A percentile compares a stretch with the other conserved stretches of the same genome.
Conservation (phyloP, 1,139 yeast species). For the Arxiozyma slooffiae region DNA sequence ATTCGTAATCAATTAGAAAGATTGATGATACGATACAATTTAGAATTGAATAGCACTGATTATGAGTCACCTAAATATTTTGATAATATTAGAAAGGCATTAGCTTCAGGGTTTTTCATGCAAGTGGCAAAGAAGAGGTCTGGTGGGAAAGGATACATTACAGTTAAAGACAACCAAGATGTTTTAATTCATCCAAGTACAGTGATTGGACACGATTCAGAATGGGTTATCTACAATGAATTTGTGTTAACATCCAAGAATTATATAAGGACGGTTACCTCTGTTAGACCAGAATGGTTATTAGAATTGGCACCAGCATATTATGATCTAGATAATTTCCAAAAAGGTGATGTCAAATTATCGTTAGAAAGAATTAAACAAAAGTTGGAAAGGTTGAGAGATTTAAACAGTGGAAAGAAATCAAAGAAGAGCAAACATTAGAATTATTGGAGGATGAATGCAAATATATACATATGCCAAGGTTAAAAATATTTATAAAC, state of each 20-base stretch:
- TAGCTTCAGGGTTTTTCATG: constrained; percentile 94
- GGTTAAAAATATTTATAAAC: too few species aligned
- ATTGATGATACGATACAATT: constrained; percentile 71
- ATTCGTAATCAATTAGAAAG: constrained; percentile 77
- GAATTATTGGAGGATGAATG: too few species aligned
- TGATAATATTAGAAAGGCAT: constrained; percentile 72
- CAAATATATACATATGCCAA: too few species aligned
- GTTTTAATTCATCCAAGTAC: constrained; percentile 91
- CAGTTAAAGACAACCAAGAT: constrained; percentile 92
- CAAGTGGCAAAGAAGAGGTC: constrained; percentile 87
- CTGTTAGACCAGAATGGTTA: constrained; percentile 79
- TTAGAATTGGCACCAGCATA: constrained; percentile 80
- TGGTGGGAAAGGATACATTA: constrained; percentile 67
- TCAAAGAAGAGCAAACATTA: constrained; percentile 12
- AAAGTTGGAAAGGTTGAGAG: constrained; percentile 39
- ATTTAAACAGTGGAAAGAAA: constrained; percentile 31
- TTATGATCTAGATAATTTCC: constrained; percentile 63
- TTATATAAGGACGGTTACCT: constrained; percentile 90
- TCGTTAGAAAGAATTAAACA: constrained; percentile 62
- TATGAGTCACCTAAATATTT: constrained; percentile 58
- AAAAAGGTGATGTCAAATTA: constrained; percentile 74
- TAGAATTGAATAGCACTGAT: constrained; percentile 63
- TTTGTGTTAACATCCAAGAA: constrained; percentile 89
- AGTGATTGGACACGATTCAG: constrained; percentile 73
- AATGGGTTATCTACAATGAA: constrained; percentile 92